Evolutionary conservation across 2,329 filamentous ascomycete genomes (phyloP).

Genomic region (Pseudocercospora vitis): DNA sequence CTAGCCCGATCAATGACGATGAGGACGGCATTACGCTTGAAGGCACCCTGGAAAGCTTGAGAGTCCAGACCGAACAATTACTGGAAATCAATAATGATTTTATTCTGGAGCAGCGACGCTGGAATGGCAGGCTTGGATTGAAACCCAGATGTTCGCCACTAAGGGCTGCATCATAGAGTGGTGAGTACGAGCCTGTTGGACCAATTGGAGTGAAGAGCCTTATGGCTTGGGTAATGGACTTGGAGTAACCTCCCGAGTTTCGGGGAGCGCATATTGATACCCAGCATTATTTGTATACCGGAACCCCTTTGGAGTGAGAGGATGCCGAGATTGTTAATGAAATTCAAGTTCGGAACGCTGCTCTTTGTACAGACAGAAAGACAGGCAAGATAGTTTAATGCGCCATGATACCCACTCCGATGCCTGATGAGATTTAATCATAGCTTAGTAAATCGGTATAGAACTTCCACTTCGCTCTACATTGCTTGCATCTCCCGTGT

Average conservation of each 20-base stretch:
- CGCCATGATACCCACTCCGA: conserved; percentile 1
- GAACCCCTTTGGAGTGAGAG: neutral
- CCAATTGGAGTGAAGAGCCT: neutral
- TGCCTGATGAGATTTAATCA: neutral
- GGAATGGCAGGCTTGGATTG: conserved; percentile 24
- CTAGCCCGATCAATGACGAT: conserved; percentile 6
- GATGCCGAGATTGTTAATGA: neutral
- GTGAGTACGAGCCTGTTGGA: conserved; percentile 7
- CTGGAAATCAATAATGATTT: conserved; percentile 40
- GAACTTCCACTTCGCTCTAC: too few species aligned
- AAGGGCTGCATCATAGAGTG: conserved; percentile 22
- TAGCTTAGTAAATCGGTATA: neutral
- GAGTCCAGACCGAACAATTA: conserved; percentile 37
- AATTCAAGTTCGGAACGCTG: too few species aligned
- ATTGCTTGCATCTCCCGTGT: too few species aligned
- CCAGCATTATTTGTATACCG: neutral
- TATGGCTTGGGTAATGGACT: conserved; percentile 7
- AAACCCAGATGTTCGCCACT: conserved; percentile 15
- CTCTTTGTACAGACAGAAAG: conserved; percentile 2
- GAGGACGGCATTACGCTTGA: conserved; percentile 30
- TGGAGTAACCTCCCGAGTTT: neutral
- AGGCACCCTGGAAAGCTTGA: conserved; percentile 36
- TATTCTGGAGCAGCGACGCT: conserved; percentile 33
- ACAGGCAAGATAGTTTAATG: too few species aligned
- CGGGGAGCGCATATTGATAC: conserved; percentile 8